A percentile compares a stretch with the other conserved stretches of the same genome.
Conservation (phyloP, 1,284 basidiomycete species). For the Cryptococcus floricola region DNA sequence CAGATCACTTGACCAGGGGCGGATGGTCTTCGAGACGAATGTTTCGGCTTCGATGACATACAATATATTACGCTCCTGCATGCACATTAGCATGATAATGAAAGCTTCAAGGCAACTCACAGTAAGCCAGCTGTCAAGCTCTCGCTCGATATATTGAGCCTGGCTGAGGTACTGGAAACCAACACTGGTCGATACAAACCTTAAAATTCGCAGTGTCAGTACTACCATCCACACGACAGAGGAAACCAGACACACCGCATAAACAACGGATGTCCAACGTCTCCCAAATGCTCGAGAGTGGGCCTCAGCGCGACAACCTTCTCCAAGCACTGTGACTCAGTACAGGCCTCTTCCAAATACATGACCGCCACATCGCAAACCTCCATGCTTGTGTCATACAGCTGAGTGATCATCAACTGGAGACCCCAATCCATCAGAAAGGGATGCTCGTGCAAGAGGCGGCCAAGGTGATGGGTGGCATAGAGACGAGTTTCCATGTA, state of each 20-base stretch:
- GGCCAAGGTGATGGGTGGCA: slow-evolving; percentile 83
- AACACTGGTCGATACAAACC: slow-evolving; percentile 89
- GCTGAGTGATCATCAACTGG: slow-evolving; percentile 83
- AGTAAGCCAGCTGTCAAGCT: slow-evolving; percentile 94
- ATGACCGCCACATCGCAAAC: slow-evolving; percentile 86
- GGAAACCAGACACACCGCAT: slow-evolving; percentile 62
- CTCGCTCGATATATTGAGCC: slow-evolving; percentile 85
- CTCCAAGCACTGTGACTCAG: slow-evolving; percentile 74
- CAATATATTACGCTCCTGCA: slow-evolving; percentile 45
- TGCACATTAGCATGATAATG: background rate
- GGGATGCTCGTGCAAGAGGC: slow-evolving; percentile 53
- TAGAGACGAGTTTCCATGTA: slow-evolving; percentile 83
- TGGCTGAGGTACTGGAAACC: slow-evolving; percentile 90
- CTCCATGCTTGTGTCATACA: slow-evolving; percentile 86
- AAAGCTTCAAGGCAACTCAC: slow-evolving; percentile 53
- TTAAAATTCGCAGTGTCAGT: slow-evolving; percentile 38
- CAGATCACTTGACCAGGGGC: slow-evolving; percentile 36
- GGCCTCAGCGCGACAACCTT: slow-evolving; percentile 92
- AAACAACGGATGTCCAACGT: slow-evolving; percentile 81
- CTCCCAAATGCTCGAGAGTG: slow-evolving; percentile 88
- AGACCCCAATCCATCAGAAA: slow-evolving; percentile 77
- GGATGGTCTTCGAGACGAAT: slow-evolving; percentile 44
- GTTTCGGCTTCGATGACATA: slow-evolving; percentile 49
- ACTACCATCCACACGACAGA: background rate
- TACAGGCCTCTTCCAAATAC: slow-evolving; percentile 84